Base-by-base conservation (phyloP, 129 eudicot genomes). In the Heracleum sosnowskyi region DNA sequence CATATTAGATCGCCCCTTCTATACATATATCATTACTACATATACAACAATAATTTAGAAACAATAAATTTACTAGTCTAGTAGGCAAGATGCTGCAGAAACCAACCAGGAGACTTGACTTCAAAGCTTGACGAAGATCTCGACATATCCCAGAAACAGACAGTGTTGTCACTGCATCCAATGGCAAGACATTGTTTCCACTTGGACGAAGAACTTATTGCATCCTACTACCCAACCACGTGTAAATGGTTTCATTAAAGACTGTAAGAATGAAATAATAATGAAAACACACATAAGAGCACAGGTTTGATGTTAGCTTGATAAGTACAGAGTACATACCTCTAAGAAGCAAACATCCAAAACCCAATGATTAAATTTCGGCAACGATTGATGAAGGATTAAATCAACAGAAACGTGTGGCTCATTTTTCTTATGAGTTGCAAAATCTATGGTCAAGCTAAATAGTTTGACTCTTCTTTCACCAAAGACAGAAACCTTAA, bases 121-220 rank as follows among this genome's bases (percentile, higher is more conserved):
- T 85, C 76, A 83, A 85, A 83, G 74, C 76, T 64, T 60, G 89
- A 39, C 70, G 41, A 46, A 51, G 78, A 74, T n/a, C 79, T 57
- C 28, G 74, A 35, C 18, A 78, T 79, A 80, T 95, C 95, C 98
- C 98, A 95, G 53, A 95, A 87, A 79, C 81, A 88, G 18, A 95
- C 88, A 69, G 96, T 85, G 80, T 95, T 95, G 73, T 95, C 88
- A 24, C 92, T 91, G 66, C 97, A 91, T 45, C 98, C 98, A 53
- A 95, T 79, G 49, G 96, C 96, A 79, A 95, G 88, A 68, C 77
- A 83, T 70, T 63, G 77, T 75, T 83, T 81, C 42, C 83, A 89
- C 75, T 86, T 47, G 22, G 44, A 39, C 11, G 74, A 75, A 72
- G 90, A 79, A 63, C 75, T 49, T 49, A 68, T 79, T 74, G 75